phyloP scores from a whole-genome alignment of 768 basidiomycete species.

The Leccinum pellstonianum region DNA sequence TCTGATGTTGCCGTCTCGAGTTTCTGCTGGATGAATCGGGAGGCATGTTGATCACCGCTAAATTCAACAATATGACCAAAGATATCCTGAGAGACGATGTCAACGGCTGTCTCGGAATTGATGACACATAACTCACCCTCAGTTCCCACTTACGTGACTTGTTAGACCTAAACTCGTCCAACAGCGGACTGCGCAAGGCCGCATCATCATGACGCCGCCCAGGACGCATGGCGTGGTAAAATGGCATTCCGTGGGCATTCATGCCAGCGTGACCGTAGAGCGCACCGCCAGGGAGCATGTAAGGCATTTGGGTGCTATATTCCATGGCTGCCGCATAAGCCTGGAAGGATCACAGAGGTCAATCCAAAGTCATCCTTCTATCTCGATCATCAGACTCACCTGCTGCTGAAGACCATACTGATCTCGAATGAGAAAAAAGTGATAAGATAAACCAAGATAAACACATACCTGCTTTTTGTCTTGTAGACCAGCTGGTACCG shows the following conservation, averaged over 20 bases:
- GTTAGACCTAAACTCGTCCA: constrained; percentile 85
- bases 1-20: constrained; percentile 74
- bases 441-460: constrained; percentile 6
- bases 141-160: constrained; percentile 82
- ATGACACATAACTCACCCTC: constrained; percentile 45
- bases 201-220: constrained; percentile 45
- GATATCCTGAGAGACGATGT: constrained; percentile 62
- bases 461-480: constrained; percentile 62
- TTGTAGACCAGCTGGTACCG: constrained; percentile 38
- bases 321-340: constrained; percentile 47
- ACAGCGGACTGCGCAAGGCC: constrained; percentile 61
- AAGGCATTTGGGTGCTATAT: constrained; percentile 46
- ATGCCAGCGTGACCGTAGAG: constrained; percentile 43
- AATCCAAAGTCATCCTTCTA: neutral
- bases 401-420: constrained; percentile 50
- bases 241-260: constrained; percentile 34
- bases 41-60: constrained; percentile 93
- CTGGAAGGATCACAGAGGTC: constrained; percentile 21
- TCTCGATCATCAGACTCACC: constrained; percentile 30
- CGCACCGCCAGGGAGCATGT: constrained; percentile 43
- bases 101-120: neutral
- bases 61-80: constrained; percentile 87
- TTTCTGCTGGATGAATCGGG: constrained; percentile 93
- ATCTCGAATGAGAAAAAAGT: constrained; percentile 12
- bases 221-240: constrained; percentile 42